A percentile compares a stretch with the other conserved stretches of the same genome.
Evolutionary conservation across 176 grass and related monocot genomes (phyloP).

Genomic region (sorghum (Sorghum bicolor)): Sorghum_bicolor_NCBIv3 NC_012874.2:4327001-4327500

Average conservation of each 20-base stretch:
- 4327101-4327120: background rate
- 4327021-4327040: background rate
- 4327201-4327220: background rate
- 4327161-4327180: background rate
- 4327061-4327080: background rate
- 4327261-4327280: background rate
- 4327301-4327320: background rate
- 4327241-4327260: background rate
- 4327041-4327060: background rate
- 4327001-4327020: background rate
- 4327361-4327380: background rate
- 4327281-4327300: background rate
- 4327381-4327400: background rate
- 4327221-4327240: background rate
- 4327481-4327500: background rate
- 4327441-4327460: background rate
- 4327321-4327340: constrained; percentile 7
- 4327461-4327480: background rate
- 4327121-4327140: background rate
- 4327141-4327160: background rate
- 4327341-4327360: background rate
- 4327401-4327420: background rate
- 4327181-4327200: background rate
- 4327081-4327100: background rate
- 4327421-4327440: background rate